These are phyloP conservation scores for Quercus dentata DNA, from an alignment of 306 rosid species.

Conservation along the genomic window DNA sequence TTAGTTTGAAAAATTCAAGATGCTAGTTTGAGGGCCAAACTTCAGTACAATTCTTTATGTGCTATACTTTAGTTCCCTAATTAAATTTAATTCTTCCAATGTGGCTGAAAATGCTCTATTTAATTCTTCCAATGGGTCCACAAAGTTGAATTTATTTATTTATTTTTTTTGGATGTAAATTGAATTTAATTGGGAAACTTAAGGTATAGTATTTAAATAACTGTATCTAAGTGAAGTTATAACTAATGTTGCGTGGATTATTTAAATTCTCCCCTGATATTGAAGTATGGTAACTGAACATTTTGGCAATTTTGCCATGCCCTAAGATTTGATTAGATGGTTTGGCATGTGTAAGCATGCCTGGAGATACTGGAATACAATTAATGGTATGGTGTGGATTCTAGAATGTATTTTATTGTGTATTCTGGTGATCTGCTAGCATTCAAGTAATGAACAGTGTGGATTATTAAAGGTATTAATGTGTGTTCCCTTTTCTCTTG, in stretches of 20 bases:
- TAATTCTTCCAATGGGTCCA: no score
- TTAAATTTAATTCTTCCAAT: no score
- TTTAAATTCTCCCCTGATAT: background rate
- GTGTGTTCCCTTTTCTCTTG: background rate
- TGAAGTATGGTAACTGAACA: background rate
- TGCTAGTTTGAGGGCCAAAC: background rate
- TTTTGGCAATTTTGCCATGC: background rate
- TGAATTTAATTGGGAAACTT: no score
- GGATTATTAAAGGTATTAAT: background rate
- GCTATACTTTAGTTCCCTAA: no score
- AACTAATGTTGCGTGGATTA: background rate
- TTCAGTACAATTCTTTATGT: no score
- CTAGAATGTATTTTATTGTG: no score
- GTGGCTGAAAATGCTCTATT: no score
- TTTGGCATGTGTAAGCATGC: background rate
- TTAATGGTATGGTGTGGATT: no score
- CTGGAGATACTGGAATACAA: background rate
- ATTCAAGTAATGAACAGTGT: background rate
- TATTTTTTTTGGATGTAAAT: no score
- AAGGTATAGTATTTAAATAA: no score
- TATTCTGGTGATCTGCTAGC: background rate
- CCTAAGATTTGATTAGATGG: background rate
- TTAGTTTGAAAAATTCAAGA: background rate
- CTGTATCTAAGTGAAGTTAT: background rate
- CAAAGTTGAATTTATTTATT: no score